These are phyloP conservation scores for Pseudogymnoascus sp. DNA, from an alignment of 2,329 filamentous ascomycete species.

Conservation along the genomic window DNA sequence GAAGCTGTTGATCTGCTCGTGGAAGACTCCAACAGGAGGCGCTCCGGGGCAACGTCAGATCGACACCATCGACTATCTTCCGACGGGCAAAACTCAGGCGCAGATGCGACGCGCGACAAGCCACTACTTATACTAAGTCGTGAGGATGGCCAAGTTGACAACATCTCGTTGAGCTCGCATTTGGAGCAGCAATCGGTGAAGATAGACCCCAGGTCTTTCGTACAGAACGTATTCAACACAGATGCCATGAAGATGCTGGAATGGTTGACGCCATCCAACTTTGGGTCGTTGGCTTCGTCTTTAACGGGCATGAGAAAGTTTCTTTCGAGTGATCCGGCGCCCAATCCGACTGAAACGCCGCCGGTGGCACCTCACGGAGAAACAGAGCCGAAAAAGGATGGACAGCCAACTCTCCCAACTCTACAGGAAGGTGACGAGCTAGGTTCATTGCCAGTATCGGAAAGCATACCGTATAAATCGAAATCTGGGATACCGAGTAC, in stretches of 20 bases:
- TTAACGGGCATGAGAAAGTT: not conserved
- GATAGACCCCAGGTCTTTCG: slow-evolving; percentile 54
- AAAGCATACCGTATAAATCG: not conserved
- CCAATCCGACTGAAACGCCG: not conserved
- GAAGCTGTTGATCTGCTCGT: not conserved
- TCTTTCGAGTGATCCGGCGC: not conserved
- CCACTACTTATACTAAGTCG: not conserved
- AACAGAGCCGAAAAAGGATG: not conserved
- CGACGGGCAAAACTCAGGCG: not conserved
- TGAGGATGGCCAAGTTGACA: not conserved
- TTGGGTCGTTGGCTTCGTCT: not conserved
- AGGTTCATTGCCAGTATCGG: not conserved
- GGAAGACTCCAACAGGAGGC: not conserved
- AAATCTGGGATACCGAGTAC: not conserved
- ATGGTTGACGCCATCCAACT: slow-evolving; percentile 51
- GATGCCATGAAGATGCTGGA: slow-evolving; percentile 62
- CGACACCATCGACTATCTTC: not conserved
- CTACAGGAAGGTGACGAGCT: not conserved
- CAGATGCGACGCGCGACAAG: not conserved
- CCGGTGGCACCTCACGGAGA: not conserved
- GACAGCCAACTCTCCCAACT: not conserved
- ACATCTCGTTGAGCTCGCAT: not conserved
- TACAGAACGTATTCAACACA: slow-evolving; percentile 57
- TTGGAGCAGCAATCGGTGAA: slow-evolving; percentile 17
- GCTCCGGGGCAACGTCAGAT: not conserved